These are phyloP conservation scores for Chalaropsis ovoidea DNA, from an alignment of 2,329 filamentous ascomycete species.

Conservation along the genomic window DNA sequence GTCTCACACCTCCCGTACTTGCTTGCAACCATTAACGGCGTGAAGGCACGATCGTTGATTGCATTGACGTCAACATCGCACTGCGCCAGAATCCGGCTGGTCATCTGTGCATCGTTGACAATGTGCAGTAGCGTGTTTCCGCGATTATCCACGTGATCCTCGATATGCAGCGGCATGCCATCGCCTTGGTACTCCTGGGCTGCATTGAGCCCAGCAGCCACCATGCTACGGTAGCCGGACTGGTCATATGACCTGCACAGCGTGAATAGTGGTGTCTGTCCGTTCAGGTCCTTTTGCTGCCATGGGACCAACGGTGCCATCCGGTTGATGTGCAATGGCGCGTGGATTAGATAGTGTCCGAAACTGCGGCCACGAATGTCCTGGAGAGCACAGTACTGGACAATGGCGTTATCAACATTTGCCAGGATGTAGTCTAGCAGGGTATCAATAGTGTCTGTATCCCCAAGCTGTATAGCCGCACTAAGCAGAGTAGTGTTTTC, in stretches of 20 bases:
- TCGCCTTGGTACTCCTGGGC: constrained; percentile 69
- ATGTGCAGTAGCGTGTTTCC: constrained; percentile 95
- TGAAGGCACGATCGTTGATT: constrained; percentile 89
- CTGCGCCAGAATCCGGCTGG: constrained; percentile 61
- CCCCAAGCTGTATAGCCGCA: constrained; percentile 77
- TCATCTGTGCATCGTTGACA: constrained; percentile 73
- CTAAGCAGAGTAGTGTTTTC: constrained; percentile 83
- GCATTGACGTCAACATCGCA: constrained; percentile 96
- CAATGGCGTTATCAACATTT: constrained; percentile 46
- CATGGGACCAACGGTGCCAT: constrained; percentile 75
- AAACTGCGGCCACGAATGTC: constrained; percentile 80
- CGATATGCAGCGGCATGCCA: constrained; percentile 68
- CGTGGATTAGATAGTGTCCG: constrained; percentile 93
- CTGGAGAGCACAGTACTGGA: constrained; percentile 60
- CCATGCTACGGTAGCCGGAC: constrained; percentile 75
- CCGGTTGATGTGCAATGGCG: constrained; percentile 64
- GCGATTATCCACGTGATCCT: constrained; percentile 85
- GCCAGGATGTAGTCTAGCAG: constrained; percentile 61
- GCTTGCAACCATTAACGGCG: constrained; percentile 93
- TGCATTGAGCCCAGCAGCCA: constrained; percentile 65
- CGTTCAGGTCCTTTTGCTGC: constrained; percentile 87
- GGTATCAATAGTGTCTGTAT: constrained; percentile 62
- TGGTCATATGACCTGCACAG: constrained; percentile 94
- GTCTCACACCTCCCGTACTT: constrained; percentile 95
- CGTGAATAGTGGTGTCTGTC: constrained; percentile 94